A percentile compares a stretch with the other conserved stretches of the same genome.
phyloP scores from a whole-genome alignment of 1,284 basidiomycete species.

The Apiotrichum mycotoxinovorans region DNA sequence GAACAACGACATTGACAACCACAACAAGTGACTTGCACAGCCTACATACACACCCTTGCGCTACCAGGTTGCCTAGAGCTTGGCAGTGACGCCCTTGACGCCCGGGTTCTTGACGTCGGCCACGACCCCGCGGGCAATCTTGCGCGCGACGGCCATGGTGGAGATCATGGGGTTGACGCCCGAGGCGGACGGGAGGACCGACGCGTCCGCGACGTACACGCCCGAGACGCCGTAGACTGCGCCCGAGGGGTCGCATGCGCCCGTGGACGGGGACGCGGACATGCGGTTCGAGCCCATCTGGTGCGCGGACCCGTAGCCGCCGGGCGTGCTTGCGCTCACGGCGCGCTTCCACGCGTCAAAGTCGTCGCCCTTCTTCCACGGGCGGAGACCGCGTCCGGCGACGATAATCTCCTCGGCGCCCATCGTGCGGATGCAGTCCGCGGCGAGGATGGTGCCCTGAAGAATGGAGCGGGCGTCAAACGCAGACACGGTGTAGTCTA shows the following conservation, averaged over 20 bases:
- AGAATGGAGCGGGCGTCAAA: conserved; percentile 46
- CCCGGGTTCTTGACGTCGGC: neutral
- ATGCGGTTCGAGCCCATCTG: conserved; percentile 53
- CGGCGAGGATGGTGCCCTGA: conserved; percentile 45
- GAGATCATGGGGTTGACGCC: conserved; percentile 55
- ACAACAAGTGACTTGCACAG: no score
- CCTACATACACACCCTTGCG: no score
- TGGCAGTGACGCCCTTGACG: neutral
- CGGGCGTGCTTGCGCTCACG: conserved; percentile 23
- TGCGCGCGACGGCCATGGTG: conserved; percentile 29
- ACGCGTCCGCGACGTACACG: conserved; percentile 53
- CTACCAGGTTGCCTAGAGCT: no score
- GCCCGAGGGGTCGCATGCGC: conserved; percentile 49
- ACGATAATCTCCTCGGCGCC: conserved; percentile 51
- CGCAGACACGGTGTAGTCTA: conserved; percentile 48
- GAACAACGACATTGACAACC: no score
- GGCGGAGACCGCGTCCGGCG: conserved; percentile 35
- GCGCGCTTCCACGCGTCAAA: conserved; percentile 34
- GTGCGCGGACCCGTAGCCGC: conserved; percentile 35
- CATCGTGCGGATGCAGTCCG: conserved; percentile 48
- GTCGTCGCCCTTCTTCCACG: conserved; percentile 23
- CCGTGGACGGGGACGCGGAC: conserved; percentile 39
- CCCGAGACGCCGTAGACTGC: conserved; percentile 50
- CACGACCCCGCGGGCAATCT: conserved; percentile 16
- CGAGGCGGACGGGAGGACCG: conserved; percentile 47